Conservation (phyloP, 257 asterid species). For the Plectranthus barbatus region DNA sequence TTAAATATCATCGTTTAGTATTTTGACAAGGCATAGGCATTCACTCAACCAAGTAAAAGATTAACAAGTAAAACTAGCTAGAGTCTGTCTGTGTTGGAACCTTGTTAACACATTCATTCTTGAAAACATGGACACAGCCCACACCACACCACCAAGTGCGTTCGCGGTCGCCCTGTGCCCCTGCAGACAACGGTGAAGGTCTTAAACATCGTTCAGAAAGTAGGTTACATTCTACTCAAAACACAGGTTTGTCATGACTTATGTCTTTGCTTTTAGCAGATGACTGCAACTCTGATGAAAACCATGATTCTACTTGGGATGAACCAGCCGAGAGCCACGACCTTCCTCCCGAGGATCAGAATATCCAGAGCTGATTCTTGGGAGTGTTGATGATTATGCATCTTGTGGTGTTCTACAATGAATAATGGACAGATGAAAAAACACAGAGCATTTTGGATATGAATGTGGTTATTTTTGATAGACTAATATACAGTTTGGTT, state of each 20-base stretch:
- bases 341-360: not conserved
- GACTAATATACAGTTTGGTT: too few relatives aligned
- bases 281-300: constrained; percentile 8
- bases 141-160: constrained; percentile 66
- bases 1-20: not conserved
- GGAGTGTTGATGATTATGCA: not conserved
- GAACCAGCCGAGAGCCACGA: not conserved
- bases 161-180: constrained; percentile 49
- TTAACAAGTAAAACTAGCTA: too few relatives aligned
- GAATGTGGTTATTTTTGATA: not conserved
- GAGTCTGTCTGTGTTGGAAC: too few relatives aligned
- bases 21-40: too few relatives aligned
- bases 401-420: not conserved
- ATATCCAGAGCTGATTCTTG: constrained; percentile 2
- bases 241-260: not conserved
- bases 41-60: too few relatives aligned
- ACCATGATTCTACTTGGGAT: constrained; percentile 6
- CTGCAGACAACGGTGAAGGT: constrained; percentile 44
- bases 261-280: constrained; percentile 8
- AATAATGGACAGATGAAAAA: not conserved
- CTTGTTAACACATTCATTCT: too few relatives aligned
- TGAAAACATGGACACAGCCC: too few relatives aligned
- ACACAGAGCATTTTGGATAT: not conserved
- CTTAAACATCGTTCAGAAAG: not conserved
- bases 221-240: not conserved